Conservation (phyloP, 768 basidiomycete species). For the Phlegmacium glaucopus region DNA sequence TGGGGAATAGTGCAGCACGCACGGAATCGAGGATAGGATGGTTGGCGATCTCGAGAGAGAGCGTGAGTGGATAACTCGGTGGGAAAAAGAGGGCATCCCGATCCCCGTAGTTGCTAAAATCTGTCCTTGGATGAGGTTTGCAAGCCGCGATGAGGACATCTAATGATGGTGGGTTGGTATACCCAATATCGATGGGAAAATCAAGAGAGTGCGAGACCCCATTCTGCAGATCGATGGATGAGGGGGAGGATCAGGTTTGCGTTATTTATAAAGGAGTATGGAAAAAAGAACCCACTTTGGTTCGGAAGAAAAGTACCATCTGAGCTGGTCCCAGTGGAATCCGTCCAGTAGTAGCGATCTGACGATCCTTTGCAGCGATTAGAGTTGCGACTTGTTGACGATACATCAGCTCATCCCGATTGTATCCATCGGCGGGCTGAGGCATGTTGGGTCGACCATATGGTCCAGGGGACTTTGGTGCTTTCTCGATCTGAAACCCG, state of each 20-base stretch:
- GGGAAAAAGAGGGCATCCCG: slow-evolving; percentile 73
- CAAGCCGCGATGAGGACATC: slow-evolving; percentile 77
- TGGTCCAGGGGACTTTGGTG: slow-evolving; percentile 31
- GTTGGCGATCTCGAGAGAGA: slow-evolving; percentile 76
- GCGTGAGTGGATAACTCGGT: slow-evolving; percentile 64
- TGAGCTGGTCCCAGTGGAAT: slow-evolving; percentile 68
- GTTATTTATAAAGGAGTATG: not conserved
- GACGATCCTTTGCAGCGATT: slow-evolving; percentile 54
- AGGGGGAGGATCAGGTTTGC: not conserved
- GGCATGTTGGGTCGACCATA: slow-evolving; percentile 31
- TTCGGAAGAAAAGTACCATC: slow-evolving; percentile 73
- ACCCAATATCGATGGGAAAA: slow-evolving; percentile 76
- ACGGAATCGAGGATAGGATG: slow-evolving; percentile 81
- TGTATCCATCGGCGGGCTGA: slow-evolving; percentile 26
- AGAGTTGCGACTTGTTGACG: slow-evolving; percentile 53
- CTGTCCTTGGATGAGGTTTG: slow-evolving; percentile 57
- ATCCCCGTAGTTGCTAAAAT: slow-evolving; percentile 48
- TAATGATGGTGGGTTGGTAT: slow-evolving; percentile 71
- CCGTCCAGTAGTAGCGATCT: slow-evolving; percentile 64
- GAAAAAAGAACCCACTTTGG: slow-evolving; percentile 53
- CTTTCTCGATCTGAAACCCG: slow-evolving; percentile 68
- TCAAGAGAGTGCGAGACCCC: slow-evolving; percentile 79
- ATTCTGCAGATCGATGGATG: slow-evolving; percentile 40
- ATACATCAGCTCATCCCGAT: slow-evolving; percentile 50
- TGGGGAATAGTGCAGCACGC: slow-evolving; percentile 68